phyloP scores from a whole-genome alignment of 108 stramenopile genomes.

The Schizochytrium sp. region DNA sequence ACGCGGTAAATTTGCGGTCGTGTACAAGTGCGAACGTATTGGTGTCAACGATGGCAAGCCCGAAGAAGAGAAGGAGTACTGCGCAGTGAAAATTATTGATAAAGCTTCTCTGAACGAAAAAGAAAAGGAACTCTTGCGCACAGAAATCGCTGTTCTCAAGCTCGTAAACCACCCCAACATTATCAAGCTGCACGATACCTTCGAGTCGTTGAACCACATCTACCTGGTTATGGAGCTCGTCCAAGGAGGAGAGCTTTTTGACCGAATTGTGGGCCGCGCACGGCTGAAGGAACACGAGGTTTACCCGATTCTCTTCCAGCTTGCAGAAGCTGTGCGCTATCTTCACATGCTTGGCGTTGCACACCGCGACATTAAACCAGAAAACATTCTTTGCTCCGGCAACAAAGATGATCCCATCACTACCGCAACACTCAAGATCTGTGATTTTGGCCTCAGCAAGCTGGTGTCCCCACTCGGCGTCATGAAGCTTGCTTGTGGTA shows the following conservation, averaged over 20 bases:
- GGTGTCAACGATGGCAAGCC: constrained; percentile 55
- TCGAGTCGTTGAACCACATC: constrained; percentile 70
- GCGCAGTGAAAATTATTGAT: constrained; percentile 71
- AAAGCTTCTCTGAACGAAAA: constrained; percentile 65
- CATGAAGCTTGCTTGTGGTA: constrained; percentile 70
- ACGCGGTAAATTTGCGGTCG: constrained; percentile 66
- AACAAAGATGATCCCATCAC: constrained; percentile 70
- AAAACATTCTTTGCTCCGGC: constrained; percentile 77
- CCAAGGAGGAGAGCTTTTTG: constrained; percentile 85
- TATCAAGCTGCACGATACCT: constrained; percentile 68
- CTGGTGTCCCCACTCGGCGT: constrained; percentile 70
- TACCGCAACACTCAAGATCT: constrained; percentile 68
- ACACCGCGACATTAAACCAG: constrained; percentile 77
- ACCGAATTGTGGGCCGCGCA: constrained; percentile 73
- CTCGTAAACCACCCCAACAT: constrained; percentile 73
- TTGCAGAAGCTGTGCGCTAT: constrained; percentile 74
- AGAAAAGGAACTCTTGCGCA: constrained; percentile 70
- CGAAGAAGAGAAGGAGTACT: constrained; percentile 58
- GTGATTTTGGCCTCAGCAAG: constrained; percentile 77
- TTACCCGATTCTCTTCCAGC: constrained; percentile 65
- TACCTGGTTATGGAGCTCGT: constrained; percentile 87
- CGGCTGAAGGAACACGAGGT: constrained; percentile 74
- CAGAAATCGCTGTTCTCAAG: constrained; percentile 72
- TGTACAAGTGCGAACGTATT: constrained; percentile 62
- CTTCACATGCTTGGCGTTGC: constrained; percentile 77